Conservation (phyloP, 2,329 filamentous ascomycete genomes). For the Paraphoma chrysanthemicola region DNA sequence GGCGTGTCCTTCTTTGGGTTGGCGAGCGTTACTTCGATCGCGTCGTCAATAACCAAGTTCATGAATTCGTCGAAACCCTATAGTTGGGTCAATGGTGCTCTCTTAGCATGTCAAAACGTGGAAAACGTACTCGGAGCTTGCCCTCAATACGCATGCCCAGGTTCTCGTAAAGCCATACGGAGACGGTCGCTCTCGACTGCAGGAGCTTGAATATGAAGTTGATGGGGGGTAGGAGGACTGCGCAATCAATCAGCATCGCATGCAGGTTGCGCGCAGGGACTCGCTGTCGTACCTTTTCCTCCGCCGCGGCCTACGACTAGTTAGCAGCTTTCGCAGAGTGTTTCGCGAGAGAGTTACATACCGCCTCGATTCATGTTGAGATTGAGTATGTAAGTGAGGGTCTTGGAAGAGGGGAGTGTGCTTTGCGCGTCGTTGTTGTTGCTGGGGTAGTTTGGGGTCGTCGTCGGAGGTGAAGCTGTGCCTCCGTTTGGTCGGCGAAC, state of each 20-base stretch:
- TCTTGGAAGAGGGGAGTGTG: conserved; percentile 4
- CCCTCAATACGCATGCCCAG: conserved; percentile 92
- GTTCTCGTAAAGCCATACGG: conserved; percentile 98
- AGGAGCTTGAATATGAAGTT: conserved; percentile 96
- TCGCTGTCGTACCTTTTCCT: conserved; percentile 48
- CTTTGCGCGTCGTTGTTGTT: conserved; percentile 9
- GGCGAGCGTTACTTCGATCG: conserved; percentile 85
- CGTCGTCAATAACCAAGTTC: conserved; percentile 97
- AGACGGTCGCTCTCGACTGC: conserved; percentile 81
- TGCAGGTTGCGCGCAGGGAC: too few relatives aligned
- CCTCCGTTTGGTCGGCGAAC: conserved; percentile 29
- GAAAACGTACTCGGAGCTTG: conserved; percentile 80
- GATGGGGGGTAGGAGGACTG: conserved; percentile 75
- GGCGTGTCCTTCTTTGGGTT: conserved; percentile 80
- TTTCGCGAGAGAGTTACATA: conserved; percentile 15
- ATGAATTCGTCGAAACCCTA: conserved; percentile 99
- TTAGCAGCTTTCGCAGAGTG: conserved; percentile 28
- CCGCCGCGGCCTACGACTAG: conserved; percentile 61
- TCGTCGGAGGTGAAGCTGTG: conserved; percentile 25
- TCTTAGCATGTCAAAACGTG: neutral
- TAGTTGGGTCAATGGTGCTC: conserved; percentile 19
- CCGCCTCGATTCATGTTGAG: conserved; percentile 40
- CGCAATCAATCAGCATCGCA: conserved; percentile 7
- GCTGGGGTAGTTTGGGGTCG: conserved; percentile 13
- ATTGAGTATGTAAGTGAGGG: conserved; percentile 4